Evolutionary conservation across 139 green algal genomes (phyloP), one percentile per base, ranked within the genome.

Genomic region (Yamagishiella unicocca): DNA sequence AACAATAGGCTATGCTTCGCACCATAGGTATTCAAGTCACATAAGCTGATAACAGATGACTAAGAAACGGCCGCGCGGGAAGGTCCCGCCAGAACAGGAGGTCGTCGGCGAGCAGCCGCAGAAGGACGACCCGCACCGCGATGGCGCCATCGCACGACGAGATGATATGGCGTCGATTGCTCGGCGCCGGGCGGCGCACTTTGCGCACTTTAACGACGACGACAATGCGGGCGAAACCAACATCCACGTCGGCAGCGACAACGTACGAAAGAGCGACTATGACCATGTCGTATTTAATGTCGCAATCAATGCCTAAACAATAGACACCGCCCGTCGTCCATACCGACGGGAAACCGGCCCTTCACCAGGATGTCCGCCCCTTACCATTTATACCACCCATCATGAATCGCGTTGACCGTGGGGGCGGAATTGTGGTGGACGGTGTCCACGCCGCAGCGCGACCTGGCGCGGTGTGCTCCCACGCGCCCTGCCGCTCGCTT

Each of bases 101-200:
- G 70, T 24, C 7, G 38, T 35, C 29, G 72, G 72, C 27, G 45
- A 62, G 40, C 72, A 43, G 72, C 58, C 19, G 22, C 58, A 67
- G 58, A n/a, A 45, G 37, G 25, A 58, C 50, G 50, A 25, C 12
- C 12, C 12, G 12, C 50, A 25, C 50, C 12, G 50, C 50, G 33
- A 54, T 25, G 29, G 19, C 19, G 54, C 21, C 27, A n/a, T 2
- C 1, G 35, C 61, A 46, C 55, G 85, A 33, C 54, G 74, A 3
- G 40, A 83, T 12, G 72, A 35, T 35, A 77, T 78, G 75, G 89
- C 89, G 9, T 38, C 42, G 29, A 55, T 86, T 2, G 72, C 85
- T 2, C 61, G 88, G 22, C 61, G 37, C 27, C 58, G 72, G 3
- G 66, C 61, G 25, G 74, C 76, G 55, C 88, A 87, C 29, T 88